A percentile compares a stretch with the other conserved stretches of the same genome.
Evolutionary conservation across 2,329 filamentous ascomycete species (phyloP).

Genomic region (Colletotrichum sp.): DNA sequence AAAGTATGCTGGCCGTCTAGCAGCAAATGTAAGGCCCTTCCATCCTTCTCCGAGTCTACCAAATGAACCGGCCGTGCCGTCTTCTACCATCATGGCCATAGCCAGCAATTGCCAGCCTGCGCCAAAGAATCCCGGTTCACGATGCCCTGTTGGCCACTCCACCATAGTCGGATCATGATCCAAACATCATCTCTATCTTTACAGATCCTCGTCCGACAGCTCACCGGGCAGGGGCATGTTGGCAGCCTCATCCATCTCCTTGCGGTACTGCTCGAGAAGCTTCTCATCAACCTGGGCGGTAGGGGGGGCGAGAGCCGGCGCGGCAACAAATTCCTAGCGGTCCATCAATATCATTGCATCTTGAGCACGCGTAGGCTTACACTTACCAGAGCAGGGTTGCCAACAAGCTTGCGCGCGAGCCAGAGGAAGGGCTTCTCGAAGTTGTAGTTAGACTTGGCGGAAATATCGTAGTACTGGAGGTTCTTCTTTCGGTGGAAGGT

Average conservation of each 20-base stretch:
- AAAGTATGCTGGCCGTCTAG: conserved; percentile 20
- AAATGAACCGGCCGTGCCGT: conserved; percentile 15
- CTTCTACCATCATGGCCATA: conserved; percentile 15
- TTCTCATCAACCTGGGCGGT: conserved; percentile 87
- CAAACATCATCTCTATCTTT: conserved; percentile 33
- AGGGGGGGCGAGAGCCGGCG: conserved; percentile 90
- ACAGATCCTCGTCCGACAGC: conserved; percentile 78
- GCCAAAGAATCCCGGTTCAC: conserved; percentile 16
- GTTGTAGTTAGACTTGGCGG: conserved; percentile 99
- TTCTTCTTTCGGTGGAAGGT: conserved; percentile 99
- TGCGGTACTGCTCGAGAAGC: conserved; percentile 80
- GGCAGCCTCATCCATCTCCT: conserved; percentile 86
- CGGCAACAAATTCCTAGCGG: conserved; percentile 90
- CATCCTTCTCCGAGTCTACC: conserved; percentile 17
- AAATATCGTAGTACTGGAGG: conserved; percentile 99
- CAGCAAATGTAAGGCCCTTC: conserved; percentile 17
- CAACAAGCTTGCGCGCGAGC: conserved; percentile 97
- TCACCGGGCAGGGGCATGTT: conserved; percentile 90
- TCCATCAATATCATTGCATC: background rate
- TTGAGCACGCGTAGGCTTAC: conserved; percentile 29
- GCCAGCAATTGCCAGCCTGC: conserved; percentile 7
- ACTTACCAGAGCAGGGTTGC: conserved; percentile 84
- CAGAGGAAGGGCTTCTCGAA: conserved; percentile 99
- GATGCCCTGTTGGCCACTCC: background rate
- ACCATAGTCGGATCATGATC: conserved; percentile 1